These are phyloP conservation scores for Beauveria bassiana DNA, from an alignment of 2,329 filamentous ascomycete genomes.

Conservation along the genomic window DNA sequence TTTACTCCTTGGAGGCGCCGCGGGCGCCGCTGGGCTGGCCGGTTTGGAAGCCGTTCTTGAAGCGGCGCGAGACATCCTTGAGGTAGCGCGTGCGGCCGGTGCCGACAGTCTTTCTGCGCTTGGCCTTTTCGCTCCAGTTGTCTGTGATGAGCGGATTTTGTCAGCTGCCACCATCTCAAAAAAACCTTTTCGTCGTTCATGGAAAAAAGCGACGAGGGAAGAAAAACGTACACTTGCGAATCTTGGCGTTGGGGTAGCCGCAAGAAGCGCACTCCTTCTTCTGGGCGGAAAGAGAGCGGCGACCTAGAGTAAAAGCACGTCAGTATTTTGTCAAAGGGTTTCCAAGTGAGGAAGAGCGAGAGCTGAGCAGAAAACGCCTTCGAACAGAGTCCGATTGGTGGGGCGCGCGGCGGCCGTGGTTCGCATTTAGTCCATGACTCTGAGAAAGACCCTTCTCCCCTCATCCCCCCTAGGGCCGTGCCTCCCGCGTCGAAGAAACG, in stretches of 20 bases:
- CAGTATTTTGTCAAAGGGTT: slow-evolving; percentile 4
- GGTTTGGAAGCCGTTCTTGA: slow-evolving; percentile 96
- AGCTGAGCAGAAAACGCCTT: not conserved
- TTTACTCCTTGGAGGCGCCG: slow-evolving; percentile 41
- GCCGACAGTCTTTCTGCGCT: slow-evolving; percentile 99
- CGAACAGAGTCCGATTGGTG: not conserved
- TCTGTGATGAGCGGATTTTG: slow-evolving; percentile 42
- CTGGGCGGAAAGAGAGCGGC: slow-evolving; percentile 97
- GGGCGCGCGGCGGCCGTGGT: not conserved
- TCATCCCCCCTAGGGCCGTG: not conserved
- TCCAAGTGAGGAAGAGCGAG: no score
- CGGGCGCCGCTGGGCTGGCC: slow-evolving; percentile 80
- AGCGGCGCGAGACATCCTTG: slow-evolving; percentile 84
- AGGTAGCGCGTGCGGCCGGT: slow-evolving; percentile 94
- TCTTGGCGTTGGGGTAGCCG: slow-evolving; percentile 97
- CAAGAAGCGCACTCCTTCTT: slow-evolving; percentile 95
- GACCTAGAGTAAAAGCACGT: slow-evolving; percentile 47
- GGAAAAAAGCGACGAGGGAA: not conserved
- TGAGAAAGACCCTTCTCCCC: not conserved
- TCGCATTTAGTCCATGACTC: not conserved
- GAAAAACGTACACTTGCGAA: slow-evolving; percentile 87
- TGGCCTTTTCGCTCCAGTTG: slow-evolving; percentile 99
- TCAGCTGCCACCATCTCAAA: not conserved
- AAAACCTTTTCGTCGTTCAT: no score
- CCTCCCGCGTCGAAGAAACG: not conserved